Percentiles rank a stretch among this genome's conserved stretches.
Evolutionary conservation across 352 stramenopile species (phyloP).

Genomic region (Pseudoperonospora humuli): DNA sequence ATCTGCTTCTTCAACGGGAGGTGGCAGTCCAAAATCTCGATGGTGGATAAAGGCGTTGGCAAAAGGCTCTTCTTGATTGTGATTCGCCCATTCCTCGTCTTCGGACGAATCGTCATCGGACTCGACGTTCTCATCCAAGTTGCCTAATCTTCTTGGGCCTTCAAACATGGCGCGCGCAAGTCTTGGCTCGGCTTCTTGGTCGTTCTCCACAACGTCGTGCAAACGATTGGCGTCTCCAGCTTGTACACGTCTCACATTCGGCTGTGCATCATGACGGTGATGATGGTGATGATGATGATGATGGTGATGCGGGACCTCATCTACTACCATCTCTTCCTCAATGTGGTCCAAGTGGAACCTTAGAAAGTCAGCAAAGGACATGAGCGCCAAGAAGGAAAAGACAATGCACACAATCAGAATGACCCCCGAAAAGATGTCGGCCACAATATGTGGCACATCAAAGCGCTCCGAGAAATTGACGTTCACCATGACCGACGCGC

Average conservation of each 20-base stretch:
- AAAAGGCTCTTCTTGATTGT: slow-evolving; percentile 30
- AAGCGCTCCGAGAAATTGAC: slow-evolving; percentile 80
- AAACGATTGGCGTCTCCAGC: slow-evolving; percentile 17
- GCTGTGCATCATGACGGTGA: slow-evolving; percentile 13
- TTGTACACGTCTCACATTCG: slow-evolving; percentile 7
- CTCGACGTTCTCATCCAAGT: slow-evolving; percentile 33
- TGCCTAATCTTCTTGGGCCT: slow-evolving; percentile 25
- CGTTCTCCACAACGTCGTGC: slow-evolving; percentile 10
- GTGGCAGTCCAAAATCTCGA: slow-evolving; percentile 18
- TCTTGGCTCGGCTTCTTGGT: slow-evolving; percentile 24
- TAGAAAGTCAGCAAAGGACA: slow-evolving; percentile 92
- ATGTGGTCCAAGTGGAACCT: slow-evolving; percentile 87
- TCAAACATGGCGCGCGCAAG: slow-evolving; percentile 25
- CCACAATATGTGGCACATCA: slow-evolving; percentile 52
- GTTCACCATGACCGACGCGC: slow-evolving; percentile 77
- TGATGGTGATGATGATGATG: slow-evolving; percentile 21
- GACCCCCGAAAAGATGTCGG: slow-evolving; percentile 85
- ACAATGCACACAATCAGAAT: slow-evolving; percentile 89
- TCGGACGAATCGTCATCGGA: slow-evolving; percentile 47
- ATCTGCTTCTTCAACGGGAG: slow-evolving; percentile 15
- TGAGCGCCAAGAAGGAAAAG: slow-evolving; percentile 91
- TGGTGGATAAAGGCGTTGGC: slow-evolving; percentile 39
- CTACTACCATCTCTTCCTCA: slow-evolving; percentile 48
- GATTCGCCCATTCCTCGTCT: slow-evolving; percentile 34
- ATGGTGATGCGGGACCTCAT: slow-evolving; percentile 12